Percentiles rank a stretch among this genome's conserved stretches.
phyloP scores from a whole-genome alignment of 2,329 filamentous ascomycete genomes.

The Emericellopsis cladophorae region DNA sequence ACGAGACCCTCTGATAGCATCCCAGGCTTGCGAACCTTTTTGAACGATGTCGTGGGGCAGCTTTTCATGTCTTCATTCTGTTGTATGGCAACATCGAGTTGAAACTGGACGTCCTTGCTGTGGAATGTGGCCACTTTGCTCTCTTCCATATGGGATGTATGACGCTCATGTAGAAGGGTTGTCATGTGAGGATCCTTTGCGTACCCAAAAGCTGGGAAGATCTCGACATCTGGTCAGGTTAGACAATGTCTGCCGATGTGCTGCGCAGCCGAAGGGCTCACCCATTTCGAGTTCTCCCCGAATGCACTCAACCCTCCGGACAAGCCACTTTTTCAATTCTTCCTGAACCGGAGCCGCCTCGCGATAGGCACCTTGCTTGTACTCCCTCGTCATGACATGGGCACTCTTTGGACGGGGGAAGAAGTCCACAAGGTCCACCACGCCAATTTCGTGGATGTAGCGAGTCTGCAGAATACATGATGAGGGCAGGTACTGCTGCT shows the following conservation, averaged over 20 bases:
- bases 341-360: constrained; percentile 41
- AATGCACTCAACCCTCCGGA: constrained; percentile 61
- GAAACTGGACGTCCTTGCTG: constrained; percentile 43
- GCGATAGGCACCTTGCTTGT: constrained; percentile 37
- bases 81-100: constrained; percentile 57
- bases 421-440: constrained; percentile 62
- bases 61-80: constrained; percentile 25
- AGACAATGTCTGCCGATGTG: background rate
- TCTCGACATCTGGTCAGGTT: constrained; percentile 40
- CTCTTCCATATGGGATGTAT: constrained; percentile 21
- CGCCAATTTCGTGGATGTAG: constrained; percentile 66
- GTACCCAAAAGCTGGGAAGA: constrained; percentile 65
- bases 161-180: constrained; percentile 33
- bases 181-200: constrained; percentile 50
- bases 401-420: constrained; percentile 57
- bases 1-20: constrained; percentile 51
- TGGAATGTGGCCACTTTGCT: constrained; percentile 54
- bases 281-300: constrained; percentile 51
- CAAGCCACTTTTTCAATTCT: constrained; percentile 58
- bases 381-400: constrained; percentile 32
- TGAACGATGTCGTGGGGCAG: constrained; percentile 42
- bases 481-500: constrained; percentile 66
- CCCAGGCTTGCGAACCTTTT: constrained; percentile 34
- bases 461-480: constrained; percentile 66
- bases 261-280: constrained; percentile 12